Percentiles rank a stretch among this genome's conserved stretches.
phyloP scores from a whole-genome alignment of 2,329 filamentous ascomycete genomes.

The Exophiala aquamarina region DNA sequence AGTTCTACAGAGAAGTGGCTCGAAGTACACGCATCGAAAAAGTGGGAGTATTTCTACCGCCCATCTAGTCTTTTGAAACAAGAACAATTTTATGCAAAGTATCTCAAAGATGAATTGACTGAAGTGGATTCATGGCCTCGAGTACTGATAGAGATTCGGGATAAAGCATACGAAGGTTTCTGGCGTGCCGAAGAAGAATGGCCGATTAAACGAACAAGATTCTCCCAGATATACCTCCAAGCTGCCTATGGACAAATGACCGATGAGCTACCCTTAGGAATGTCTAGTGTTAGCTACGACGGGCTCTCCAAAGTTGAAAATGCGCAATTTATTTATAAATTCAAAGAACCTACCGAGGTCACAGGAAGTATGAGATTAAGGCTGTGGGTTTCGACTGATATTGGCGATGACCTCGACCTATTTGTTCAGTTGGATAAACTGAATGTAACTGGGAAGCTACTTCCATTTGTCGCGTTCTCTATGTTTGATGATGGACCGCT shows the following conservation, averaged over 20 bases:
- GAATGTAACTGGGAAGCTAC: not conserved
- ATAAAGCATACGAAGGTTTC: not conserved
- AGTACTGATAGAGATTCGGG: conserved; percentile 5
- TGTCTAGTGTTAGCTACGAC: not conserved
- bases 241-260: not conserved
- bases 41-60: conserved; percentile 10
- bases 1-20: conserved; percentile 9
- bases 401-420: not conserved
- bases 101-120: conserved; percentile 3
- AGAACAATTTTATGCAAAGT: conserved; percentile 6
- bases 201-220: conserved; percentile 4
- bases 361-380: not conserved
- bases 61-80: not conserved
- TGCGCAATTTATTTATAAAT: not conserved
- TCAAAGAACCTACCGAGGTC: not conserved
- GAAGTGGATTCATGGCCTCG: conserved; percentile 7
- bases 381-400: not conserved
- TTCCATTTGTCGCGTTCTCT: conserved; percentile 5
- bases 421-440: conserved; percentile 6
- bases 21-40: conserved; percentile 9
- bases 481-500: conserved; percentile 10
- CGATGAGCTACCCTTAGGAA: not conserved
- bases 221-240: conserved; percentile 4
- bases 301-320: not conserved
- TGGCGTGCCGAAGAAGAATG: not conserved